Base-by-base conservation (phyloP, 352 stramenopile species). In the Phytopythium mirpurense region DNA sequence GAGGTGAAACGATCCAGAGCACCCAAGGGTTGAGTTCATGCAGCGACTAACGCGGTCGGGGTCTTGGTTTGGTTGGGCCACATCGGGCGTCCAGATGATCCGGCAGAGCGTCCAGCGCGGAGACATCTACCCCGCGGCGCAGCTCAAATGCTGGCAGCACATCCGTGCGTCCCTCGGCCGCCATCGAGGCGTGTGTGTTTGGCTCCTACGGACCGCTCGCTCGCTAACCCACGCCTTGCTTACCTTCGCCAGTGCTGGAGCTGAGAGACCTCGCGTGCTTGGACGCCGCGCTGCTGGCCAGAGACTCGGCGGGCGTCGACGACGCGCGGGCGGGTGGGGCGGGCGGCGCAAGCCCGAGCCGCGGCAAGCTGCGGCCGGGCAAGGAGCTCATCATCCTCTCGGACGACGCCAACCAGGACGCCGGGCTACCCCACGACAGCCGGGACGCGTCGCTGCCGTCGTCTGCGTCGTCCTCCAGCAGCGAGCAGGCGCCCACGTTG, bases 331-430 rank as follows among this genome's bases (percentile, higher is more conserved):
- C 40, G 10, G 16, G 55, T 21, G 16, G 16, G 57, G 5, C 34
- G n/a, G 5, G 54, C 24, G 11, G 57, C 60, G 60, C 68, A 15
- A 93, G 82, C 59, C 82, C 79, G 2, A 90, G 70, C 57, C 75
- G 82, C 40, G 79, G 82, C 2, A 89, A 90, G 54, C 51, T 93
- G 38, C 71, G 82, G 21, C 77, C 82, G 5, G 82, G 82, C 14
- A 93, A 93, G 61, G 79, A 87, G 34, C 56, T 93, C 9, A 88
- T 88, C 50, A 76, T 90, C 29, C 68, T 90, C 12, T 80, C 74
- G 1, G 74, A 83, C 49, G 66, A 72, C 2, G 50, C 65, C 11
- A 67, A 68, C 52, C 52, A 70, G 52, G 62, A 71, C 8, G 42
- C 16, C 24, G 59, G 46, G 21, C 6, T n/a, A n/a, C n/a, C 3